phyloP scores from a whole-genome alignment of 2,329 filamentous ascomycete species.

The Cladosporium cucumerinum region DNA sequence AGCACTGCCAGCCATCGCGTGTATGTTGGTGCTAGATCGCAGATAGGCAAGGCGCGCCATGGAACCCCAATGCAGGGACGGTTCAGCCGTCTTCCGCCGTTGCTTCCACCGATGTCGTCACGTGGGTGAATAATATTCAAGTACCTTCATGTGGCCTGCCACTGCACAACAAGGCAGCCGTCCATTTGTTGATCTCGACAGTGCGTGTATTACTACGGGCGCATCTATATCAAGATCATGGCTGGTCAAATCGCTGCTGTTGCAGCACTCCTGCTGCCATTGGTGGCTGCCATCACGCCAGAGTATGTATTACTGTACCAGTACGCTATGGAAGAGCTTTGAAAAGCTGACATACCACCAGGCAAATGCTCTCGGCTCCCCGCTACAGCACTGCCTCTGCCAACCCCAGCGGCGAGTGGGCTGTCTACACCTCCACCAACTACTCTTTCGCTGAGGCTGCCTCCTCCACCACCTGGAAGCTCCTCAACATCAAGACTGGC shows the following conservation, averaged over 20 bases:
- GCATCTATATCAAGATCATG: neutral
- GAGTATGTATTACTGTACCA: neutral
- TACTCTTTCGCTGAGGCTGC: slow-evolving; percentile 27
- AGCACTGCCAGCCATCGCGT: neutral
- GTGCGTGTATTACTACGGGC: neutral
- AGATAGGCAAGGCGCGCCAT: neutral
- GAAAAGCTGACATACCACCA: slow-evolving; percentile 14
- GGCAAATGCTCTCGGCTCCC: slow-evolving; percentile 29
- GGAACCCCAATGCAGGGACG: neutral
- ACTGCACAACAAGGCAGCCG: neutral
- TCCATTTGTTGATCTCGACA: neutral
- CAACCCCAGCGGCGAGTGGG: slow-evolving; percentile 33
- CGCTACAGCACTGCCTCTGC: slow-evolving; percentile 25
- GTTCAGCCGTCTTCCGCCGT: neutral
- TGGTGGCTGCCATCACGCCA: slow-evolving; percentile 12
- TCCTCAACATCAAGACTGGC: slow-evolving; percentile 24
- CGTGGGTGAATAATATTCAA: slow-evolving; percentile 1
- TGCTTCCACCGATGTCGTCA: slow-evolving; percentile 2
- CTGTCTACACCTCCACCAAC: slow-evolving; percentile 24
- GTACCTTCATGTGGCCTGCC: neutral
- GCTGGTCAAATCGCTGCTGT: slow-evolving; percentile 12
- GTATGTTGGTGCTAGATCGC: neutral
- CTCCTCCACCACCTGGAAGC: slow-evolving; percentile 24
- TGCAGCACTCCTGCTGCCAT: slow-evolving; percentile 13
- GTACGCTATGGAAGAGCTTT: neutral